Percentiles rank a stretch among this genome's conserved stretches.
Conservation (phyloP, 2,329 filamentous ascomycete genomes). For the Pestalotiopsis sp. region DNA sequence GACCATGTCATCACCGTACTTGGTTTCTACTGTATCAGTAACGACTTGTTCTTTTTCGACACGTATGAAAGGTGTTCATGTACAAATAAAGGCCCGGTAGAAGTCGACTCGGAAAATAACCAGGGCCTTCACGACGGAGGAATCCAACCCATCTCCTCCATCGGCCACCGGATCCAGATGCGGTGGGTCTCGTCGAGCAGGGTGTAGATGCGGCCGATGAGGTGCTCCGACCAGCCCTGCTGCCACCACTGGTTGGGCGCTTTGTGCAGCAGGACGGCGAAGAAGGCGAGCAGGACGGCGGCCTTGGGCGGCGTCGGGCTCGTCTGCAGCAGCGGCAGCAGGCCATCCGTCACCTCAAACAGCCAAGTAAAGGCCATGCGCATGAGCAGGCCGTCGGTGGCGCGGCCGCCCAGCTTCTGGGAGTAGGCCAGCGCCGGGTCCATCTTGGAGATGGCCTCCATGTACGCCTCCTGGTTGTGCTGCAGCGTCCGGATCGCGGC, state of each 20-base stretch:
- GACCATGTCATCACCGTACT: too few relatives aligned
- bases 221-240: conserved; percentile 7
- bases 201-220: not conserved
- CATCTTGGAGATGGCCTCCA: not conserved
- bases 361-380: conserved; percentile 34
- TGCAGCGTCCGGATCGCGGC: not conserved
- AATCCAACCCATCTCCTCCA: conserved; percentile 30
- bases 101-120: not conserved
- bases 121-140: conserved; percentile 17
- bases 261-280: not conserved
- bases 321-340: conserved; percentile 1
- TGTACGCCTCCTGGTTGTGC: not conserved
- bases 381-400: not conserved
- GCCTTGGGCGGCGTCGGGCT: conserved; percentile 18
- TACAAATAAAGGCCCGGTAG: not conserved
- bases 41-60: too few relatives aligned
- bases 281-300: conserved; percentile 28
- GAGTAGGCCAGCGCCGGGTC: not conserved
- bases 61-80: not conserved
- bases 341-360: conserved; percentile 26
- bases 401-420: not conserved
- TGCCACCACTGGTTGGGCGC: conserved; percentile 2
- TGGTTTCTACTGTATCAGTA: too few relatives aligned
- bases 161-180: conserved; percentile 10
- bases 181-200: conserved; percentile 8